Percentiles rank a stretch among this genome's conserved stretches.
These are phyloP conservation scores for Beauveria caledonica DNA, from an alignment of 2,329 filamentous ascomycete species.

Conservation along the genomic window DNA sequence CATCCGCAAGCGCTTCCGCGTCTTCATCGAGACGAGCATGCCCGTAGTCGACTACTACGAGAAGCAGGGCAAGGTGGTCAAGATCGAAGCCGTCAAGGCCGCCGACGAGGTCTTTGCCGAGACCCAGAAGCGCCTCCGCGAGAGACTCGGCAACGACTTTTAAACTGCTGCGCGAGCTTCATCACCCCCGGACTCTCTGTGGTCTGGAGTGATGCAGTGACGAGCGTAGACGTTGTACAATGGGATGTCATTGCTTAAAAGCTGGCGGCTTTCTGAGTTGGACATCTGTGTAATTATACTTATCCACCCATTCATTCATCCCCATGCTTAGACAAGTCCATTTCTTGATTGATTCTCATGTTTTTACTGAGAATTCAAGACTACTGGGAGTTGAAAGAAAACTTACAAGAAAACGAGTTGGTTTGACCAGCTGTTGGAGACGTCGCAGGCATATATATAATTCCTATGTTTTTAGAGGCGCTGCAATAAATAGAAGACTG, in stretches of 20 bases:
- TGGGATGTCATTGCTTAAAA: background rate
- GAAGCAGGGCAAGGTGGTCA: conserved; percentile 68
- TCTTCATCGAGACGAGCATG: conserved; percentile 94
- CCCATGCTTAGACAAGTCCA: background rate
- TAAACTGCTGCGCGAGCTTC: background rate
- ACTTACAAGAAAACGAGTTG: background rate
- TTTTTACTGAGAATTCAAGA: background rate
- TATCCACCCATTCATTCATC: background rate
- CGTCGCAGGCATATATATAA: background rate
- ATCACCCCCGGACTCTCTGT: background rate
- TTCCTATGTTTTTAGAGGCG: conserved; percentile 8
- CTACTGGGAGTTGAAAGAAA: background rate
- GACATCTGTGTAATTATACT: background rate
- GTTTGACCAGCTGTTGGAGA: background rate
- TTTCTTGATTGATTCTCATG: background rate
- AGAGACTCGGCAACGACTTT: conserved; percentile 34
- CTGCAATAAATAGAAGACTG: background rate
- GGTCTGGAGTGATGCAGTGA: background rate
- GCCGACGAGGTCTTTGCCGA: conserved; percentile 54
- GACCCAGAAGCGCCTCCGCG: conserved; percentile 42
- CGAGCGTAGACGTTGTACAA: background rate
- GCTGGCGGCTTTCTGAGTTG: background rate
- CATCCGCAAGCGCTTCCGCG: conserved; percentile 93
- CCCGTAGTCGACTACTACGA: conserved; percentile 86
- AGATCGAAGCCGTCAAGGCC: conserved; percentile 61